Base-by-base conservation (phyloP, 2,329 filamentous ascomycete species). In the Diaporthe vexans region DNA sequence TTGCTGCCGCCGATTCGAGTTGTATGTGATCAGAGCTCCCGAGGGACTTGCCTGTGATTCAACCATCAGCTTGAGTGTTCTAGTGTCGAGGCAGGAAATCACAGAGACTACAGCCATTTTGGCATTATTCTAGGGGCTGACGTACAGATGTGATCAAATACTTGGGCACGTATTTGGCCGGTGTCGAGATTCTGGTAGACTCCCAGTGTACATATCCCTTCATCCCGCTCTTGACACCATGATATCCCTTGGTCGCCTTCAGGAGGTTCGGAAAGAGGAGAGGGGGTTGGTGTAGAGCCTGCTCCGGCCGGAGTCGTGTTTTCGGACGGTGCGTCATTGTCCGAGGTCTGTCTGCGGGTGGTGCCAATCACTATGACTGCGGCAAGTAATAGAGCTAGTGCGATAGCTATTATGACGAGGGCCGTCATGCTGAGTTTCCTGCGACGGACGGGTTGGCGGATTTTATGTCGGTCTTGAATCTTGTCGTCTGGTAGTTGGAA, bases 151-250 rank as follows among this genome's bases (percentile, higher is more conserved):
- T 68, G 63, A 35, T 68, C 63, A 21, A 54, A 68, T 3, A 68
- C 33, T 40, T 54, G 48, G 33, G 63, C 63, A 54, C 48, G 63
- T 40, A 68, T 68, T 9, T 68, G 46, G 13, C 63, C 63, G 26
- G 33, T 68, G 1, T 68, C 63, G 21, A 68, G 2, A 15, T 68
- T 54, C 48, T 68, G 63, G 33, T 68, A 35, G 3, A 68, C 63
- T 15, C 63, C 63, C 17, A 68, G 33, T 15, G 63, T 68, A 10
- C 63, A 68, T 4, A 19, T 54, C 4, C 63, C 63, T 0, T 54
- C 63, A 9, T 6, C 63, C 48, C 26, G n/a, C 0, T 9, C 6
- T 9, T 68, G 48, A 48, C 63, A 68, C 63, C 63, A 68, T 2
- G 48, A 68, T 29, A 68, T 29, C 0, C 48, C 63, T 0, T 40